Base-by-base conservation (phyloP, 1,139 yeast genomes). In the Casaregolazyma lundiana region DNA sequence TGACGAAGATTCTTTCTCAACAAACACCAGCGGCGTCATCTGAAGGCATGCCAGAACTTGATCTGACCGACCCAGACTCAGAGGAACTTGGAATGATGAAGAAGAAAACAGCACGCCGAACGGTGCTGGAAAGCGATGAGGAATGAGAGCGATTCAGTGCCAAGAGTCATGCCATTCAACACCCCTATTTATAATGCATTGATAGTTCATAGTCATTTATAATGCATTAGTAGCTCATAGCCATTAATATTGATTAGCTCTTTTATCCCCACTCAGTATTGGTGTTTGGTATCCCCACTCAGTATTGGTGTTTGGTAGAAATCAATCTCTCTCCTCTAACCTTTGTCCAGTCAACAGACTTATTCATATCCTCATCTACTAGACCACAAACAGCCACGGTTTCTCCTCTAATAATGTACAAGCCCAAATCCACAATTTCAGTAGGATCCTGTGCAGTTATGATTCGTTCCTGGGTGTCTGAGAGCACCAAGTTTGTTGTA, bases 351-450 rank as follows among this genome's bases (percentile, higher is more conserved):
- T 84, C 81, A 18, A 80, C 70, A 15, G 66, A 64, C 1, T 60
- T 54, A 36, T 77, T 83, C 20, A 67, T 58, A 15, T 71, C 75
- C 29, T 73, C 78, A 47, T 82, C 89, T 1, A 86, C 71, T 48
- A 79, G 73, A 5, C 96, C 96, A 46, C 87, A 73, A 41, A 88
- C 74, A 0, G 85, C 95, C 7, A 90, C 84, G 50, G 77, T 79
- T 47, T 87, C 95, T 0, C 97, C 97, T 58, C 97, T 75, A 55
- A 89, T 69, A 56, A 89, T 63, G 58, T 81, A 78, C 5, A 80
- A 66, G 0, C 95, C 95, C 48, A 84, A 60, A 22, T 73, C 75
- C 38, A 80, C 74, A 41, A 75, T 75, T 46, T 74, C 77, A 6
- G 77, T 71, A 0, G 76, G 75, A 4, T 70, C 76, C 19, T 73